phyloP scores from a whole-genome alignment of 2,329 filamentous ascomycete species.

The Colletotrichum kahawae region DNA sequence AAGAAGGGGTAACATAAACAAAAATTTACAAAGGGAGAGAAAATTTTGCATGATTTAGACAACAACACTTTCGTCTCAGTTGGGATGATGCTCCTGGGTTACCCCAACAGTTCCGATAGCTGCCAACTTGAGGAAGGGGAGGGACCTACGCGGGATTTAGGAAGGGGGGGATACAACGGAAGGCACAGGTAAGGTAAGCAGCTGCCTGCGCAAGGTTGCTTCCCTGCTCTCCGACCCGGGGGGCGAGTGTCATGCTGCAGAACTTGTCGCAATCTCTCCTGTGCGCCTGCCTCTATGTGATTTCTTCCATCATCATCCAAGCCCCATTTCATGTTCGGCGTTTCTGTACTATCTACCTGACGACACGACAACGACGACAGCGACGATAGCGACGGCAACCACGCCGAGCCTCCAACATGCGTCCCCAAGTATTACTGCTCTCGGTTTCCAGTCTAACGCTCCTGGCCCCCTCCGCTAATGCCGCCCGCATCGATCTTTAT shows the following conservation, averaged over 20 bases:
- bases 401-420: slow-evolving; percentile 1
- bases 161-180: neutral
- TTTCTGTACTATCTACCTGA: neutral
- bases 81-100: neutral
- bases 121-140: no score
- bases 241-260: neutral
- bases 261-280: neutral
- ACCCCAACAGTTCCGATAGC: neutral
- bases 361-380: neutral
- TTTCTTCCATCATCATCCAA: neutral
- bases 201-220: neutral
- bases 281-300: slow-evolving; percentile 26
- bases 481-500: slow-evolving; percentile 32
- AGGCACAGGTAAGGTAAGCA: neutral
- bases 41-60: neutral
- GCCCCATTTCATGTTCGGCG: neutral
- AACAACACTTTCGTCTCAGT: neutral
- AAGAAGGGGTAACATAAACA: neutral
- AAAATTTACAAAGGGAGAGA: neutral
- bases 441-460: slow-evolving; percentile 12
- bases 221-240: neutral
- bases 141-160: neutral
- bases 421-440: neutral
- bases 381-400: neutral
- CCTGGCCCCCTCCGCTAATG: slow-evolving; percentile 30